Percentiles rank a stretch among this genome's conserved stretches.
Conservation (phyloP, 768 basidiomycete species). For the Hemileccinum impolitum region DNA sequence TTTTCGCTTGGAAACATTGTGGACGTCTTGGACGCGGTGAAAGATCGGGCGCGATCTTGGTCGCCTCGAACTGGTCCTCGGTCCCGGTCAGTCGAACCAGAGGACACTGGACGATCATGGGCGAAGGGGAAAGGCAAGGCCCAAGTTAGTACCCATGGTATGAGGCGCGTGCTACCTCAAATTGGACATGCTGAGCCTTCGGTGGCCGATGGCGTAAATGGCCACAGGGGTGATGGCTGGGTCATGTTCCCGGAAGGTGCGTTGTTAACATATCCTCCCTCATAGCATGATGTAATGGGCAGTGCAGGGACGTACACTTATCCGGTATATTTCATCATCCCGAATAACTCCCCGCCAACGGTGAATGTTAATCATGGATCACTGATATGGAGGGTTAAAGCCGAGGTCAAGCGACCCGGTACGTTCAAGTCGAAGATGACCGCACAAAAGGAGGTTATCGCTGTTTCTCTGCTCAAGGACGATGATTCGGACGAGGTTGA, state of each 20-base stretch:
- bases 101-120: conserved; percentile 30
- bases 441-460: conserved; percentile 65
- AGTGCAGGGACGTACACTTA: conserved; percentile 82
- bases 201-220: conserved; percentile 15
- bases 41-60: conserved; percentile 44
- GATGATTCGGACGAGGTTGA: conserved; percentile 56
- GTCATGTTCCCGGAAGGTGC: conserved; percentile 85
- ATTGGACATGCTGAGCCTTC: conserved; percentile 31
- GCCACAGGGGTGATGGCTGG: conserved; percentile 56
- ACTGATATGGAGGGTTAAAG: conserved; percentile 77
- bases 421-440: conserved; percentile 68
- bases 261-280: conserved; percentile 14
- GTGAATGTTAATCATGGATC: conserved; percentile 72
- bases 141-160: not conserved
- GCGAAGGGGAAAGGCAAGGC: conserved; percentile 31
- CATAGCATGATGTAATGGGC: conserved; percentile 45
- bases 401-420: conserved; percentile 80
- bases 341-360: conserved; percentile 73
- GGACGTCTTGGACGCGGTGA: conserved; percentile 44
- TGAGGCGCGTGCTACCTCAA: conserved; percentile 17
- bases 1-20: conserved; percentile 55
- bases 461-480: conserved; percentile 66
- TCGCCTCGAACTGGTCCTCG: conserved; percentile 33
- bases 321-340: conserved; percentile 88
- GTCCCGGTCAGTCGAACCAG: conserved; percentile 2